phyloP scores from a whole-genome alignment of 2,329 filamentous ascomycete genomes.

The Trichothecium sympodiale region DNA sequence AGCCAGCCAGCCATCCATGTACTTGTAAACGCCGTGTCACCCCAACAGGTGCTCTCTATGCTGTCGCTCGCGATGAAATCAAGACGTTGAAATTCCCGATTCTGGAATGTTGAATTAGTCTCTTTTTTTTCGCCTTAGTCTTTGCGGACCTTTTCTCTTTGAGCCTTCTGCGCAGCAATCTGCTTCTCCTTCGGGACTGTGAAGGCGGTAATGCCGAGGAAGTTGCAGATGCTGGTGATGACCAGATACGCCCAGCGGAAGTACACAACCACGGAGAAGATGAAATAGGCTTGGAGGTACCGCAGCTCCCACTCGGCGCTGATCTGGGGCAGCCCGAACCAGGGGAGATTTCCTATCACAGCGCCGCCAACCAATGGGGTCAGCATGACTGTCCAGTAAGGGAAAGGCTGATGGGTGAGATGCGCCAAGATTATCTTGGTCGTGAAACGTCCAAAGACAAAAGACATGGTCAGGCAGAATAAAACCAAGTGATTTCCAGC shows the following conservation, averaged over 20 bases:
- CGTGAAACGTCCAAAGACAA: conserved; percentile 95
- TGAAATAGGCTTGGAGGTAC: conserved; percentile 77
- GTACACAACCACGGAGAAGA: conserved; percentile 77
- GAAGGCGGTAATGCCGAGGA: conserved; percentile 86
- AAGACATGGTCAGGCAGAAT: conserved; percentile 88
- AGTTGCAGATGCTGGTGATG: conserved; percentile 82
- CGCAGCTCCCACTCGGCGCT: conserved; percentile 57
- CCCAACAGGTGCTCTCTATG: no score
- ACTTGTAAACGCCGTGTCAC: no score
- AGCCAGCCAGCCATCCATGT: not conserved
- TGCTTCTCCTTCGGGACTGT: conserved; percentile 65
- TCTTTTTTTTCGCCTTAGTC: not conserved
- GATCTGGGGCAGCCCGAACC: conserved; percentile 58
- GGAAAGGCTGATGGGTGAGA: conserved; percentile 85
- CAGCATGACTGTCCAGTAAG: conserved; percentile 91
- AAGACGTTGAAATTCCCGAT: not conserved
- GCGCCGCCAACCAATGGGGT: conserved; percentile 79
- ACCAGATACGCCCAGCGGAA: conserved; percentile 88
- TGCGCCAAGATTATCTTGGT: conserved; percentile 98
- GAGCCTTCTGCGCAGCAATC: conserved; percentile 38
- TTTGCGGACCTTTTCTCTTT: conserved; percentile 19
- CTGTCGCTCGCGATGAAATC: not conserved
- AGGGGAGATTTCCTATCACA: conserved; percentile 70
- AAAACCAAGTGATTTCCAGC: conserved; percentile 79
- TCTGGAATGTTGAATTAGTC: not conserved